Conservation (phyloP, 345 rosid genomes). For the Noccaea bulbosa region DNA sequence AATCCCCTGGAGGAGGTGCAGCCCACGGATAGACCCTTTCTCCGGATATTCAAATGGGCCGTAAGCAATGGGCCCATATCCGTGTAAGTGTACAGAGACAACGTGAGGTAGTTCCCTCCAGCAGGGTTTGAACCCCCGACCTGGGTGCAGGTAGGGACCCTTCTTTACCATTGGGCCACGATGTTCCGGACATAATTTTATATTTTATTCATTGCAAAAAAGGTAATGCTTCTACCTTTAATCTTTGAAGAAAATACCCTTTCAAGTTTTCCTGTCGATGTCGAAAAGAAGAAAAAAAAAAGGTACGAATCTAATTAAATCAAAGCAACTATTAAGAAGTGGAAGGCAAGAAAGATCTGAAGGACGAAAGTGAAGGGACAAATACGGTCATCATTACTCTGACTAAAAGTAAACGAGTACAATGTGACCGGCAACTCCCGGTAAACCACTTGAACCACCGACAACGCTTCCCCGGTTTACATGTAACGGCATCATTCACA, state of each 20-base stretch:
- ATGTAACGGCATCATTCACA: constrained; percentile 27
- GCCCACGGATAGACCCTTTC: too few relatives aligned
- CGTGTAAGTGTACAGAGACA: too few relatives aligned
- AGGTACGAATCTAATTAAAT: constrained; percentile 25
- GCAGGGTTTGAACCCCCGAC: too few relatives aligned
- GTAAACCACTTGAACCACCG: constrained; percentile 41
- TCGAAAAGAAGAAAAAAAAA: neutral
- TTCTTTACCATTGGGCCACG: too few relatives aligned
- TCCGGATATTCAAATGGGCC: too few relatives aligned
- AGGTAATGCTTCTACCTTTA: neutral
- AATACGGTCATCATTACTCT: constrained; percentile 31
- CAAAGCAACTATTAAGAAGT: constrained; percentile 18
- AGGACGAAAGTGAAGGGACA: constrained; percentile 26
- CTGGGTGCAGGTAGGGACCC: too few relatives aligned
- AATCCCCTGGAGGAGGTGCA: too few relatives aligned
- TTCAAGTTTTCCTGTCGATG: neutral
- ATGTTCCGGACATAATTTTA: too few relatives aligned
- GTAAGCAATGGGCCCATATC: too few relatives aligned
- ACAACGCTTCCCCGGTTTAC: constrained; percentile 41
- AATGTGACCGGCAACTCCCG: constrained; percentile 34
- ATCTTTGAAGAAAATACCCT: neutral
- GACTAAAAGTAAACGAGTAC: constrained; percentile 27
- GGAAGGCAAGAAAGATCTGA: constrained; percentile 28
- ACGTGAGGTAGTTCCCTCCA: too few relatives aligned
- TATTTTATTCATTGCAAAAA: too few relatives aligned